Base-by-base conservation (phyloP, 1,284 basidiomycete genomes). In the Ganoderma lingzhi region DNA sequence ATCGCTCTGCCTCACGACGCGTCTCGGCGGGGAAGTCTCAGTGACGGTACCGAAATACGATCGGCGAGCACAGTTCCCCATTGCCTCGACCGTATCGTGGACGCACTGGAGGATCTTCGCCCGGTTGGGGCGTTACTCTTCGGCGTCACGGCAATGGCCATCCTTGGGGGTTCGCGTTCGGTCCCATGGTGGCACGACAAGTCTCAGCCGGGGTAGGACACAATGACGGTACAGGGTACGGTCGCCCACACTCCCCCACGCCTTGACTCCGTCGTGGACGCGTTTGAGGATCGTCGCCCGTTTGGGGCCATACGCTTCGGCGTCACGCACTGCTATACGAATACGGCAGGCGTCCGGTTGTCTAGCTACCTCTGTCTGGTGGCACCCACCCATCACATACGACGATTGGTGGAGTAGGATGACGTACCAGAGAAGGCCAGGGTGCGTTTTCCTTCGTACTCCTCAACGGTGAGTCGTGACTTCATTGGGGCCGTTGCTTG, bases 261-360 rank as follows among this genome's bases (percentile, higher is more conserved):
- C 37, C 9, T 37, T 10, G 37, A 59, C 35, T 23, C 6, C 1
- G 8, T 39, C 56, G 41, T 61, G 59, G 59, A 61, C 59, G 59
- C 59, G 59, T 41, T 61, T 61, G 59, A 41, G 37, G 59, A 61
- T 44, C 14, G n/a, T 61, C 39, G 59, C 59, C 59, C 59, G 59
- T n/a, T 61, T 61, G 59, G 59, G 59, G 59, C 59, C 10, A 10
- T 61, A 61, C 59, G 42, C 59, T 61, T 61, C 59, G 37, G 59
- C 41, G 59, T 44, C 59, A 17, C 59, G 59, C 59, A 9, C 45
- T 8, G n/a, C 45, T n/a, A 23, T 48, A n/a, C n/a, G 45, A 2
- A 10, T 48, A 23, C 3, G n/a, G n/a, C 45, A 6, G 19, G 45
- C n/a, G 45, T n/a, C 45, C 45, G 6, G 45, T 23, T 48, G n/a